phyloP scores from a whole-genome alignment of 192 early-diverging fungal species.

The Obelidium mucronatum region DNA sequence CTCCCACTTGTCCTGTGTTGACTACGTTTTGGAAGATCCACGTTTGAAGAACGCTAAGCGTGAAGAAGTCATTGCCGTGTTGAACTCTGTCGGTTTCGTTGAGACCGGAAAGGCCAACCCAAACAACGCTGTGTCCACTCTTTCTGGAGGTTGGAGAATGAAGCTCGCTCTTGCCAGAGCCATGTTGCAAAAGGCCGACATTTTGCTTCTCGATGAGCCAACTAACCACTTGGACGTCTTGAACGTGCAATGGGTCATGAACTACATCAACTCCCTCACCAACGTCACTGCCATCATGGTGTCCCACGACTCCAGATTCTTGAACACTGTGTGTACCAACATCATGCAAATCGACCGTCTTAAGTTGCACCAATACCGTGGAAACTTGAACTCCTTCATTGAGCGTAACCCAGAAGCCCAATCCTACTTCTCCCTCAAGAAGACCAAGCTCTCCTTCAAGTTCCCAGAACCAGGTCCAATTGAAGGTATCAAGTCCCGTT shows the following conservation, averaged over 20 bases:
- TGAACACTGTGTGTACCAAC: slow-evolving; percentile 80
- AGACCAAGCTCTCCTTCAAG: slow-evolving; percentile 67
- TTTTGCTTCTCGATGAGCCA: slow-evolving; percentile 85
- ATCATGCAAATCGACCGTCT: slow-evolving; percentile 87
- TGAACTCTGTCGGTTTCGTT: slow-evolving; percentile 74
- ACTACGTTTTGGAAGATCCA: slow-evolving; percentile 68
- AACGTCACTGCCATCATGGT: slow-evolving; percentile 86
- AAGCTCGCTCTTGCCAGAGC: slow-evolving; percentile 87
- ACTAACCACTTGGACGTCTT: slow-evolving; percentile 85
- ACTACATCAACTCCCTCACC: slow-evolving; percentile 75
- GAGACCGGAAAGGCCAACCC: slow-evolving; percentile 63
- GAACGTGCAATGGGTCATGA: slow-evolving; percentile 68
- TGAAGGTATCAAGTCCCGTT: slow-evolving; percentile 80
- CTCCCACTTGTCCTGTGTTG: slow-evolving; percentile 71
- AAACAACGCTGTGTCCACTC: slow-evolving; percentile 64
- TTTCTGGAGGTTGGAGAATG: slow-evolving; percentile 93
- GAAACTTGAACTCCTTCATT: slow-evolving; percentile 83
- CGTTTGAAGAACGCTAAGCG: slow-evolving; percentile 42
- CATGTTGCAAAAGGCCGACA: slow-evolving; percentile 85
- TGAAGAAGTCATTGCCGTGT: slow-evolving; percentile 63
- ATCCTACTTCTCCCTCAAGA: slow-evolving; percentile 78
- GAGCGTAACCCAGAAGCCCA: slow-evolving; percentile 77
- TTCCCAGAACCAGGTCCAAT: slow-evolving; percentile 82
- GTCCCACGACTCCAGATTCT: slow-evolving; percentile 87
- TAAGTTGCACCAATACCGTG: slow-evolving; percentile 80